A percentile compares a stretch with the other conserved stretches of the same genome.
These are phyloP conservation scores for Pulveroboletus sp. DNA, from an alignment of 768 basidiomycete genomes.

Conservation along the genomic window DNA sequence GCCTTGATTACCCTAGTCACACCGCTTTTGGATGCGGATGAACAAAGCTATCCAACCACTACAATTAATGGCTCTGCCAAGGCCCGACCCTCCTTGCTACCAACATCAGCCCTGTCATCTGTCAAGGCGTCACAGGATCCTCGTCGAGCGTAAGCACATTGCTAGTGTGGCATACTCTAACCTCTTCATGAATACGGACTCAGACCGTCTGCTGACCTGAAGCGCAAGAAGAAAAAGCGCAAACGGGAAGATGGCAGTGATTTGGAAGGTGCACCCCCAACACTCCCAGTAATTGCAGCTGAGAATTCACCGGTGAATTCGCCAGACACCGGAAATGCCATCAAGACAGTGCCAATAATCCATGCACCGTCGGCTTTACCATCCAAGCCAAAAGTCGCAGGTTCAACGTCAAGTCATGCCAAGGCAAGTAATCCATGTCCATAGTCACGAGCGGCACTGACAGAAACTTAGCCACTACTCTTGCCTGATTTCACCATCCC, in stretches of 20 bases:
- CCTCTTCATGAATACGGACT: not conserved
- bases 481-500: constrained; percentile 66
- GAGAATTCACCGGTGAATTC: constrained; percentile 6
- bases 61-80: constrained; percentile 37
- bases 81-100: constrained; percentile 45
- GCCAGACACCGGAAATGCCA: constrained; percentile 48
- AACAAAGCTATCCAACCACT: constrained; percentile 32
- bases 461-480: constrained; percentile 20
- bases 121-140: constrained; percentile 55
- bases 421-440: constrained; percentile 42
- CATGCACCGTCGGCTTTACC: constrained; percentile 36
- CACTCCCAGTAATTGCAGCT: not conserved
- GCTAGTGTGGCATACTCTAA: constrained; percentile 14
- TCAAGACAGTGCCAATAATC: constrained; percentile 56
- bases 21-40: constrained; percentile 50
- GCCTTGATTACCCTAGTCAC: constrained; percentile 32
- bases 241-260: constrained; percentile 79
- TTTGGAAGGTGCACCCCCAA: constrained; percentile 48
- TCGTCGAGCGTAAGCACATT: constrained; percentile 50
- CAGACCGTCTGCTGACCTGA: constrained; percentile 46
- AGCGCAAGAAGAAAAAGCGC: constrained; percentile 84
- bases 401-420: constrained; percentile 38
- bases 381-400: constrained; percentile 54
- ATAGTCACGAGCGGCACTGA: constrained; percentile 9
- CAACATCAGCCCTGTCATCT: constrained; percentile 43